phyloP scores from a whole-genome alignment of 169 alveolate genomes.

The Theileria parva region DNA sequence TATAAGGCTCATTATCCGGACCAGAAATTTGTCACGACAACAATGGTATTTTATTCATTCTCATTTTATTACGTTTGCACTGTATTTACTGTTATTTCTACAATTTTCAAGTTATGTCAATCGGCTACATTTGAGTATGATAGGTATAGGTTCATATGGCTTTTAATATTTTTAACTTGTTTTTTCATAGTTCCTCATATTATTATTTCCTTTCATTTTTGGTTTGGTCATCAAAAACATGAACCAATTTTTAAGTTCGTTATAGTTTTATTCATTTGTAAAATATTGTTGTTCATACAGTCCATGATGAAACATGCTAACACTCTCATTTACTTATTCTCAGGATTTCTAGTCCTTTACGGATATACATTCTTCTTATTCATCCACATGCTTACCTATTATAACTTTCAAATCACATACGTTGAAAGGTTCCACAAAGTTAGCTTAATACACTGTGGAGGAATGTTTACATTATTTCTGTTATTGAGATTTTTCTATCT shows the following conservation, averaged over 20 bases:
- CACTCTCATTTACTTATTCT: background rate
- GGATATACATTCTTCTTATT: conserved; percentile 1
- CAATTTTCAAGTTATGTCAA: background rate
- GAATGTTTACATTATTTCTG: background rate
- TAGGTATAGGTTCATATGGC: background rate
- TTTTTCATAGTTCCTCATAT: background rate
- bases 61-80: background rate
- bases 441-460: background rate
- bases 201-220: background rate
- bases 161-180: background rate
- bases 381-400: background rate
- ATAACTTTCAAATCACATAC: conserved; percentile 1
- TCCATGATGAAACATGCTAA: background rate
- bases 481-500: background rate
- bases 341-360: background rate
- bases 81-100: background rate
- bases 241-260: background rate
- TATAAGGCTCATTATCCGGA: background rate
- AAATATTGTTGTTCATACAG: background rate
- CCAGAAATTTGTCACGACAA: background rate
- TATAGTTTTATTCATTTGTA: background rate
- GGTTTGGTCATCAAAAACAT: background rate
- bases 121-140: background rate
- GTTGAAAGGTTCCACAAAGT: background rate
- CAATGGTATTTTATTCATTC: background rate